phyloP scores from a whole-genome alignment of 495 filamentous ascomycete genomes.

The Neurospora sublineolata region DNA sequence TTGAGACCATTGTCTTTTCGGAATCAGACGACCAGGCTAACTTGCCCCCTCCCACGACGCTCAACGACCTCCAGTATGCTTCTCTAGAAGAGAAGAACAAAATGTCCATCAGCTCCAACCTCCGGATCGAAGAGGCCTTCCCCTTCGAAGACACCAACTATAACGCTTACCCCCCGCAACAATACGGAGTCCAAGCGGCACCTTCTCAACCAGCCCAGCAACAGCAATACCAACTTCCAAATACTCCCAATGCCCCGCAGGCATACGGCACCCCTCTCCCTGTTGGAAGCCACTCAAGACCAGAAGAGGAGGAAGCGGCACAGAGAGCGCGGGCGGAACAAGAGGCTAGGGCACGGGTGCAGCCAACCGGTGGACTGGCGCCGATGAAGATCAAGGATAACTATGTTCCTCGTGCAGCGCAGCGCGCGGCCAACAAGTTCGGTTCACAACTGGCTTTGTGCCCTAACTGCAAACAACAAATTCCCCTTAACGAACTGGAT shows the following conservation, averaged over 20 bases:
- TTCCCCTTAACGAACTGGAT: slow-evolving; percentile 76
- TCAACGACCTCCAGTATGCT: slow-evolving; percentile 82
- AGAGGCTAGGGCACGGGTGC: slow-evolving; percentile 42
- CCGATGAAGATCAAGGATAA: slow-evolving; percentile 89
- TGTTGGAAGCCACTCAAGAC: slow-evolving; percentile 16
- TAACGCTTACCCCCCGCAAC: slow-evolving; percentile 23
- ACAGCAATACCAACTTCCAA: slow-evolving; percentile 25
- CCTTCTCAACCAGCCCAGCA: slow-evolving; percentile 16
- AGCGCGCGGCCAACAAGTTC: slow-evolving; percentile 50
- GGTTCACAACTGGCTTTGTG: slow-evolving; percentile 64
- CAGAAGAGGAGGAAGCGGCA: slow-evolving; percentile 53
- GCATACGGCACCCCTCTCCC: slow-evolving; percentile 20
- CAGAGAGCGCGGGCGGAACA: slow-evolving; percentile 64
- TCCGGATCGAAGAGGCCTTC: slow-evolving; percentile 93
- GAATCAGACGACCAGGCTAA: slow-evolving; percentile 79
- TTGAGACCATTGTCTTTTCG: slow-evolving; percentile 90
- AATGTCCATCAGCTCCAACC: slow-evolving; percentile 66
- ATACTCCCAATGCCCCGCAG: slow-evolving; percentile 24
- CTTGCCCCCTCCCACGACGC: slow-evolving; percentile 77
- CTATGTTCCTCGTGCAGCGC: slow-evolving; percentile 77
- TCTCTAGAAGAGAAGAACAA: slow-evolving; percentile 89
- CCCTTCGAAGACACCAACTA: slow-evolving; percentile 54
- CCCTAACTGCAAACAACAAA: slow-evolving; percentile 86
- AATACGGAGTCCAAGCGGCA: slow-evolving; percentile 18
- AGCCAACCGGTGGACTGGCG: slow-evolving; percentile 36